phyloP scores from a whole-genome alignment of 371 early-diverging fungal genomes.

The Nematocida displodere region DNA sequence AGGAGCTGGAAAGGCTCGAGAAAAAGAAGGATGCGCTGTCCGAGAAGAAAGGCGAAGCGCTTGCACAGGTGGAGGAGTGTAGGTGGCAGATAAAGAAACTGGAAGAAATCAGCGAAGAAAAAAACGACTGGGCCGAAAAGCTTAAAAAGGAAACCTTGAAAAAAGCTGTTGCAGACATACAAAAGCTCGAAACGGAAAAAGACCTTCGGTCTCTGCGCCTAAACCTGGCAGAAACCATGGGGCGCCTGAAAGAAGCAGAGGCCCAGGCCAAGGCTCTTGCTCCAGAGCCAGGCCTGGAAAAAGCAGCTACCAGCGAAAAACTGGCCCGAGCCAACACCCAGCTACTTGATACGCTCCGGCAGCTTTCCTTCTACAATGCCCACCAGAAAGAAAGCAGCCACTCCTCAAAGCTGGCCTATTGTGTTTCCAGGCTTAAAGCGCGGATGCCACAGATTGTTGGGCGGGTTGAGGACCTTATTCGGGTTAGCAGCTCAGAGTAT shows the following conservation, averaged over 20 bases:
- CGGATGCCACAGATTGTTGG: slow-evolving; percentile 46
- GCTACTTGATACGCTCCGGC: slow-evolving; percentile 16
- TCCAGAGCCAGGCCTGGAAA: slow-evolving; percentile 7
- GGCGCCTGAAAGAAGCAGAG: slow-evolving; percentile 43
- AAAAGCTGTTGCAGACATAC: slow-evolving; percentile 17
- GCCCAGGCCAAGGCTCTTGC: slow-evolving; percentile 14
- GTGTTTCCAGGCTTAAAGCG: neutral
- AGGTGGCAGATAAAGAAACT: slow-evolving; percentile 7
- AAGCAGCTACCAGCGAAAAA: slow-evolving; percentile 72
- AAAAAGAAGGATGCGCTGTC: neutral
- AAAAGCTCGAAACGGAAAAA: slow-evolving; percentile 40
- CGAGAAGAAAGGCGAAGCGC: slow-evolving; percentile 38
- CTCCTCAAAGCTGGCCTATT: slow-evolving; percentile 8
- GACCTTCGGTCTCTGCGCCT: slow-evolving; percentile 17
- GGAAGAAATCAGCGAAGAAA: neutral
- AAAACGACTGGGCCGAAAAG: neutral
- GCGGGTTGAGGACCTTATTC: slow-evolving; percentile 3
- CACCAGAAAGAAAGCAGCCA: slow-evolving; percentile 11
- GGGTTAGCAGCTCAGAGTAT: neutral
- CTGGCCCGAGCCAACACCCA: slow-evolving; percentile 61
- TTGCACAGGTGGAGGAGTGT: slow-evolving; percentile 30
- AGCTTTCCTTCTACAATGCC: neutral
- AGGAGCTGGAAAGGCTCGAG: slow-evolving; percentile 66
- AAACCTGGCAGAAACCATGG: neutral
- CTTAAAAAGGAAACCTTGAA: slow-evolving; percentile 1